A percentile compares a stretch with the other conserved stretches of the same genome.
These are phyloP conservation scores for Aureobasidium pullulans DNA, from an alignment of 2,329 filamentous ascomycete genomes.

Conservation along the genomic window DNA sequence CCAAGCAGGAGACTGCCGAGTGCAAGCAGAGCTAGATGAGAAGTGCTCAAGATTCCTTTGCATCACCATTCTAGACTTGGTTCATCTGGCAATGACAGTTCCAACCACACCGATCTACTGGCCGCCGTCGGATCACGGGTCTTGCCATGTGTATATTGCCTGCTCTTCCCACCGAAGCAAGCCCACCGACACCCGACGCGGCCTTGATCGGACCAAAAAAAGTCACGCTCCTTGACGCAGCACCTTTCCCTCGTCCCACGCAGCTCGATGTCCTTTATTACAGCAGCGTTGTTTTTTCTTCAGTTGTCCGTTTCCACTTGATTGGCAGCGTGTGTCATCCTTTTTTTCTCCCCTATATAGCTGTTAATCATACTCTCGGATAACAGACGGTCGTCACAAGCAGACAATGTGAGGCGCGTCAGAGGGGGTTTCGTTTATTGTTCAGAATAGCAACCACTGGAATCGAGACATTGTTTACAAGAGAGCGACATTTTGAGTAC, in stretches of 20 bases:
- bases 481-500: background rate
- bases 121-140: conserved; percentile 7
- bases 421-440: background rate
- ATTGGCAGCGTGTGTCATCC: background rate
- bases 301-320: background rate
- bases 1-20: conserved; percentile 88
- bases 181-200: background rate
- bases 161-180: background rate
- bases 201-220: conserved; percentile 3
- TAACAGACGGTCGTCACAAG: background rate
- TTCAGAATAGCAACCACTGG: background rate
- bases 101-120: background rate
- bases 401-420: background rate
- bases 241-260: conserved; percentile 4
- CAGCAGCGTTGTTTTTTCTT: conserved; percentile 5
- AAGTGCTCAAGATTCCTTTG: background rate
- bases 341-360: conserved; percentile 7
- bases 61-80: conserved; percentile 10
- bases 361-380: conserved; percentile 12
- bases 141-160: conserved; percentile 15
- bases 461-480: background rate
- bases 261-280: conserved; percentile 4
- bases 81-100: background rate
- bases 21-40: conserved; percentile 77
- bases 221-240: conserved; percentile 17